Conservation (phyloP, 2,329 filamentous ascomycete genomes). For the Xylariaceae sp. region DNA sequence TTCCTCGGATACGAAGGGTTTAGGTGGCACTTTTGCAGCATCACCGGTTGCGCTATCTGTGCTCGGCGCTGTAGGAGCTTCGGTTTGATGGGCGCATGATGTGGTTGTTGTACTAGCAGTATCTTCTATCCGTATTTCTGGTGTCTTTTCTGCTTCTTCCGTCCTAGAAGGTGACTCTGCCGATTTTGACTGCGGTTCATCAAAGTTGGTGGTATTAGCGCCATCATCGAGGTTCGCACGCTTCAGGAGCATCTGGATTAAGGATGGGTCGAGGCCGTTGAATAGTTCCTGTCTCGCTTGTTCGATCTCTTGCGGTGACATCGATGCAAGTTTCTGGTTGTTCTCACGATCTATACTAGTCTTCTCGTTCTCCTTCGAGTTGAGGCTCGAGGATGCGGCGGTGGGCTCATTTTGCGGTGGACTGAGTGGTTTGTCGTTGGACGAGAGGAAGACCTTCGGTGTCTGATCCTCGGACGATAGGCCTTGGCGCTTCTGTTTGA, state of each 20-base stretch:
- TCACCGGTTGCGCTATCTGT: not conserved
- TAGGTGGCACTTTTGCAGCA: conserved; percentile 7
- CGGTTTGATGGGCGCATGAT: not conserved
- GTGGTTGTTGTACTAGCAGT: conserved; percentile 13
- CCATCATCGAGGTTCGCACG: conserved; percentile 69
- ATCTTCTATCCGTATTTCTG: conserved; percentile 26
- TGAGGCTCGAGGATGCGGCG: conserved; percentile 15
- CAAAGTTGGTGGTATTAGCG: conserved; percentile 41
- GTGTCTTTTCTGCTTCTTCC: conserved; percentile 8
- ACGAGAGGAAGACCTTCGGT: conserved; percentile 20
- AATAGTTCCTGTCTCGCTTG: conserved; percentile 77
- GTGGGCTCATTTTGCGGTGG: conserved; percentile 19
- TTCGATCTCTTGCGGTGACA: conserved; percentile 79
- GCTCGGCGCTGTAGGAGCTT: not conserved
- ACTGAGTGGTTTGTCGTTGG: conserved; percentile 22
- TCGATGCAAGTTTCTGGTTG: conserved; percentile 61
- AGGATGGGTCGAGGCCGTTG: conserved; percentile 63
- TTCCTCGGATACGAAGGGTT: conserved; percentile 17
- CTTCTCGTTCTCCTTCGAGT: conserved; percentile 54
- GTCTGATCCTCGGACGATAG: conserved; percentile 26
- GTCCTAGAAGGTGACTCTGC: conserved; percentile 9
- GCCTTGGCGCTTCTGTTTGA: conserved; percentile 63
- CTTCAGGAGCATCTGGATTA: conserved; percentile 71
- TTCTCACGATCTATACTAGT: conserved; percentile 80
- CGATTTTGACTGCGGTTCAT: conserved; percentile 25